phyloP scores from a whole-genome alignment of 768 basidiomycete genomes.

The Trametes cinnabarina region DNA sequence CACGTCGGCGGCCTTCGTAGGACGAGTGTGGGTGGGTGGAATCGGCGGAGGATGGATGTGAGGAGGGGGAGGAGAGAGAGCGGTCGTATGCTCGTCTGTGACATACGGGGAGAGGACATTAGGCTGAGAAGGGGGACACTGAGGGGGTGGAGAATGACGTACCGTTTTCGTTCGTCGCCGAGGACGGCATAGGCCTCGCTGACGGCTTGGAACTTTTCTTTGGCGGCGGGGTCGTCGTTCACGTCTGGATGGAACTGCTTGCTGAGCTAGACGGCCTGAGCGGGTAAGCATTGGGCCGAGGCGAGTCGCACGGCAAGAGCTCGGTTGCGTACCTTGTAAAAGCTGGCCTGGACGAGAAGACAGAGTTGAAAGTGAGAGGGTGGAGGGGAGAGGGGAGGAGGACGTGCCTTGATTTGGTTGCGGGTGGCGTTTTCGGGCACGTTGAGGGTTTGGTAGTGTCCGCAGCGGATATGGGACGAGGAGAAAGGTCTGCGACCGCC shows the following conservation, averaged over 20 bases:
- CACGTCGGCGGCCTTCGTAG: slow-evolving; percentile 33
- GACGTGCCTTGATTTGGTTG: slow-evolving; percentile 35
- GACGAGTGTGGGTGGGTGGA: slow-evolving; percentile 20
- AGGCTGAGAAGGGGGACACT: too few relatives aligned
- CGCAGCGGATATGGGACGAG: neutral
- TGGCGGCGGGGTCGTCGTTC: slow-evolving; percentile 36
- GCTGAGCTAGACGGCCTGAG: slow-evolving; percentile 38
- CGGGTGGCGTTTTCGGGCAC: slow-evolving; percentile 34
- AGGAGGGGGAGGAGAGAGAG: slow-evolving; percentile 16
- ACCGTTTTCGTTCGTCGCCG: slow-evolving; percentile 47
- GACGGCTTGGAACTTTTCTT: slow-evolving; percentile 42
- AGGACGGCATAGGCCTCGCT: slow-evolving; percentile 49
- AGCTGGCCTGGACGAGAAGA: slow-evolving; percentile 31
- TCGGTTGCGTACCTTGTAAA: slow-evolving; percentile 33
- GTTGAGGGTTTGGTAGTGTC: slow-evolving; percentile 37
- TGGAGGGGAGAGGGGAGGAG: neutral
- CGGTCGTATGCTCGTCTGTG: slow-evolving; percentile 37
- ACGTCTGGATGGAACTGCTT: slow-evolving; percentile 48
- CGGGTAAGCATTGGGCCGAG: slow-evolving; percentile 2
- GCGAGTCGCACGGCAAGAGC: neutral
- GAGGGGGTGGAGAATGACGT: neutral
- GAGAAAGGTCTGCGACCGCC: neutral
- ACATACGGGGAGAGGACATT: too few relatives aligned
- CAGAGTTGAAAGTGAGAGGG: neutral
- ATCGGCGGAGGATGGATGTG: slow-evolving; percentile 8